Evolutionary conservation across 2,329 filamentous ascomycete species (phyloP).

Genomic region (Beauveria australis): DNA sequence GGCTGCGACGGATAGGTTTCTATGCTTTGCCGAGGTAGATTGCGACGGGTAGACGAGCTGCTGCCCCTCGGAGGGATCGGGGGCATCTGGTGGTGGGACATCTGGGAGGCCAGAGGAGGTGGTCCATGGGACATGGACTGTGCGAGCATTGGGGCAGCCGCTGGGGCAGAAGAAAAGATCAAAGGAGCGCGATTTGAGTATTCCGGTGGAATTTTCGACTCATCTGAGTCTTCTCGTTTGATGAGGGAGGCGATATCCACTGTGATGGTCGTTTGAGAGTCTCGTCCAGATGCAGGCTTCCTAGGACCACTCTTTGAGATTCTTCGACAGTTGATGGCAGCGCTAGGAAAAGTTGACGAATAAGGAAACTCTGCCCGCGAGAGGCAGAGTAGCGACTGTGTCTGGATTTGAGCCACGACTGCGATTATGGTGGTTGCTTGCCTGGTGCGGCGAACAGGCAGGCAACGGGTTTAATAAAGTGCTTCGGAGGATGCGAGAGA

Average conservation of each 20-base stretch:
- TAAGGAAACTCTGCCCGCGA: constrained; percentile 30
- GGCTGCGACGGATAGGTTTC: constrained; percentile 56
- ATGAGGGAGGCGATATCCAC: constrained; percentile 94
- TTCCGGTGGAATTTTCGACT: constrained; percentile 38
- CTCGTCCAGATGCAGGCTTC: constrained; percentile 19
- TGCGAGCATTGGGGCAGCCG: constrained; percentile 15
- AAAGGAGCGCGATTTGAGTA: constrained; percentile 25
- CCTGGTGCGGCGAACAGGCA: constrained; percentile 10
- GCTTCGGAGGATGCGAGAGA: neutral
- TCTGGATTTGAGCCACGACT: constrained; percentile 35
- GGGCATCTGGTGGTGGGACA: constrained; percentile 3
- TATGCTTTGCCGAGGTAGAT: constrained; percentile 28
- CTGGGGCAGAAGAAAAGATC: constrained; percentile 10
- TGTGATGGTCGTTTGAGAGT: constrained; percentile 42
- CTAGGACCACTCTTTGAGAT: neutral
- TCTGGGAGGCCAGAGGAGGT: constrained; percentile 8
- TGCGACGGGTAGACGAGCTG: neutral
- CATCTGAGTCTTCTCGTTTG: constrained; percentile 66
- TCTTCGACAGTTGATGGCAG: constrained; percentile 1
- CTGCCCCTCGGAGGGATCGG: neutral
- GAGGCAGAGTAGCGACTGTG: constrained; percentile 32
- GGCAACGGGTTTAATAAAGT: constrained; percentile 2
- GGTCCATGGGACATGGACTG: constrained; percentile 8
- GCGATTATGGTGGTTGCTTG: constrained; percentile 19
- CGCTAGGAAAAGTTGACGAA: constrained; percentile 12